Evolutionary conservation across 352 stramenopile genomes (phyloP).

Genomic region (Pythium rhizo-oryzae): DNA sequence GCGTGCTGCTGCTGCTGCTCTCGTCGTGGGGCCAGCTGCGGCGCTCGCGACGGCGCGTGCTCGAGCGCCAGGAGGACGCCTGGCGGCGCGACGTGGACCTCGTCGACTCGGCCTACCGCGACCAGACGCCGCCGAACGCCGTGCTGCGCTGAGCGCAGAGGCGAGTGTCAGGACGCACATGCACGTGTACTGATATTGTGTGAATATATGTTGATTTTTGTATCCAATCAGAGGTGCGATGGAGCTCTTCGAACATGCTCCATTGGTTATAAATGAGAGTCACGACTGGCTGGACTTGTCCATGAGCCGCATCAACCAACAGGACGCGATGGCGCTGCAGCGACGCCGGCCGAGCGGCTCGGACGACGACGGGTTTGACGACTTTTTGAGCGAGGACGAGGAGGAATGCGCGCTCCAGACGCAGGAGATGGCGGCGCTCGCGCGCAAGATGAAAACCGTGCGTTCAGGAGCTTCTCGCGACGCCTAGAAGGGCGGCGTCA

Average conservation of each 20-base stretch:
- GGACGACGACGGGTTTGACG: slow-evolving; percentile 67
- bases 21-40: slow-evolving; percentile 12
- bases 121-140: slow-evolving; percentile 1
- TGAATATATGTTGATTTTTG: background rate
- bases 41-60: slow-evolving; percentile 7
- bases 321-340: background rate
- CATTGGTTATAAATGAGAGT: background rate
- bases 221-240: background rate
- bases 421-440: slow-evolving; percentile 58
- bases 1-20: slow-evolving; percentile 9
- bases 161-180: background rate
- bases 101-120: slow-evolving; percentile 11
- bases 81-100: slow-evolving; percentile 8
- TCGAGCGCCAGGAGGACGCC: slow-evolving; percentile 12
- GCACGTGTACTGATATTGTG: slow-evolving; percentile 1
- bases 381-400: slow-evolving; percentile 63
- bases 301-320: background rate
- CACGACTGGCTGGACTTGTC: background rate
- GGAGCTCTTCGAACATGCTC: background rate
- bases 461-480: slow-evolving; percentile 10
- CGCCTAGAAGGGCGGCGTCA: too few species aligned
- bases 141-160: slow-evolving; percentile 3
- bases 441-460: slow-evolving; percentile 66
- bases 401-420: slow-evolving; percentile 43
- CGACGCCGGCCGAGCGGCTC: background rate